Evolutionary conservation across 805 yeast species (phyloP).

Genomic region (Clavispora vitiphila): DNA sequence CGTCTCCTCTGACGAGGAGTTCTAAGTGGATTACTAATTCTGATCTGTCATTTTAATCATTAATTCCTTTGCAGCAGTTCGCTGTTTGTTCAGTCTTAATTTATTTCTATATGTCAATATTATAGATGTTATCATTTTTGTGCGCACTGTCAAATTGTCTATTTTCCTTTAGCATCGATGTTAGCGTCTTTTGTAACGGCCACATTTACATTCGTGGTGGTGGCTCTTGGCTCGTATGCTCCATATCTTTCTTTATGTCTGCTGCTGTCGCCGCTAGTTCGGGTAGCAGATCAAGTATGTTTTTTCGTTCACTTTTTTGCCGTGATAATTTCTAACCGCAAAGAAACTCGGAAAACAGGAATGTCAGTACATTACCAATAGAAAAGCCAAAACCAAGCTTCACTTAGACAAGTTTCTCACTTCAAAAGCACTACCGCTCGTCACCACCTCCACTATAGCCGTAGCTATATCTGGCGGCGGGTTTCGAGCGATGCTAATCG

Average conservation of each 20-base stretch:
- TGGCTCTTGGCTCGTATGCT: conserved; percentile 4
- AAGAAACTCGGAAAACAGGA: neutral
- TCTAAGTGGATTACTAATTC: conserved; percentile 19
- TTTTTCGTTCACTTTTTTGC: neutral
- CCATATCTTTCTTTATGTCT: conserved; percentile 10
- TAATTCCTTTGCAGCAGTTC: conserved; percentile 7
- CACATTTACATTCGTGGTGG: neutral
- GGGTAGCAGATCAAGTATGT: conserved; percentile 16
- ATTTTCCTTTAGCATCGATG: neutral
- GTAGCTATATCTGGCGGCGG: conserved; percentile 49
- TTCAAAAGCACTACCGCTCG: neutral
- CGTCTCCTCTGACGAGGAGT: conserved; percentile 87
- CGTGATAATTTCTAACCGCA: neutral
- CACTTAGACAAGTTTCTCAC: neutral
- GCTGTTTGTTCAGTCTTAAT: conserved; percentile 13
- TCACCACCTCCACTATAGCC: conserved; percentile 24
- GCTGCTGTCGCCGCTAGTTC: neutral
- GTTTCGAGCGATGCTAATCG: conserved; percentile 54
- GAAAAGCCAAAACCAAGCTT: neutral
- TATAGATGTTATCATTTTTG: conserved; percentile 11
- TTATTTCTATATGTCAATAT: conserved; percentile 17
- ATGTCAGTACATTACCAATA: neutral
- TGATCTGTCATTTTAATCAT: conserved; percentile 5
- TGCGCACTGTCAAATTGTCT: neutral
- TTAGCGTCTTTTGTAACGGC: neutral